phyloP scores from a whole-genome alignment of 2,329 filamentous ascomycete genomes.

The Zymoseptoria ardabiliae region DNA sequence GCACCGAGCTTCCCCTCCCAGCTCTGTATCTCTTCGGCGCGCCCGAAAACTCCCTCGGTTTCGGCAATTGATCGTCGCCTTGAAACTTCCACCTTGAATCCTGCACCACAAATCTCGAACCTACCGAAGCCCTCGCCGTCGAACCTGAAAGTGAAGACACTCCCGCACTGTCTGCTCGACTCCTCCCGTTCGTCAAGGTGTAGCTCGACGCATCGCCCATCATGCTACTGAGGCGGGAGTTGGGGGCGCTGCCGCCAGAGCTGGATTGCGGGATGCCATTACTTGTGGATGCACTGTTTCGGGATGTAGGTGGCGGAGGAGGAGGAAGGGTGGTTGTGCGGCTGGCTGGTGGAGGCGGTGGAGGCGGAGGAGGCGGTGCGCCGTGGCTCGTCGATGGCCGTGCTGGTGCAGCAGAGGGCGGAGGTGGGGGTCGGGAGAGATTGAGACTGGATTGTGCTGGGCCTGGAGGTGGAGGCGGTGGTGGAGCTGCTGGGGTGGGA shows the following conservation, averaged over 20 bases:
- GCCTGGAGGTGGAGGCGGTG: conserved; percentile 35
- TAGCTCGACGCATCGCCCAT: conserved; percentile 25
- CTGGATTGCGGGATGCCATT: neutral
- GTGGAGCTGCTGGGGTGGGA: conserved; percentile 21
- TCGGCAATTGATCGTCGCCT: conserved; percentile 71
- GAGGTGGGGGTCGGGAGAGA: conserved; percentile 9
- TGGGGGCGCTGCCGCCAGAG: neutral
- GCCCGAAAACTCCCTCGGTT: conserved; percentile 73
- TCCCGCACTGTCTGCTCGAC: conserved; percentile 14
- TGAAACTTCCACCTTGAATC: conserved; percentile 85
- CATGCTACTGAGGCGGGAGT: neutral
- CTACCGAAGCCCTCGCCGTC: conserved; percentile 14
- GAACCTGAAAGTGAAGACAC: conserved; percentile 1
- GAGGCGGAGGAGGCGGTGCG: conserved; percentile 38
- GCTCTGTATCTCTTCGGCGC: conserved; percentile 74
- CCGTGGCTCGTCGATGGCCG: conserved; percentile 28
- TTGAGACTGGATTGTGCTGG: conserved; percentile 16
- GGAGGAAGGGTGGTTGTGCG: neutral
- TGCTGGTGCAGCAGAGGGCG: conserved; percentile 28
- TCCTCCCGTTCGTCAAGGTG: conserved; percentile 32
- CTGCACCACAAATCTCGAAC: conserved; percentile 23
- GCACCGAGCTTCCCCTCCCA: conserved; percentile 87
- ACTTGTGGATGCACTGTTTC: neutral
- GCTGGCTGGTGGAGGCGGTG: conserved; percentile 22
- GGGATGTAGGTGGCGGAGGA: neutral